Base-by-base conservation (phyloP, 23 red algal genomes). In the Gracilaria vermiculophylla region DNA sequence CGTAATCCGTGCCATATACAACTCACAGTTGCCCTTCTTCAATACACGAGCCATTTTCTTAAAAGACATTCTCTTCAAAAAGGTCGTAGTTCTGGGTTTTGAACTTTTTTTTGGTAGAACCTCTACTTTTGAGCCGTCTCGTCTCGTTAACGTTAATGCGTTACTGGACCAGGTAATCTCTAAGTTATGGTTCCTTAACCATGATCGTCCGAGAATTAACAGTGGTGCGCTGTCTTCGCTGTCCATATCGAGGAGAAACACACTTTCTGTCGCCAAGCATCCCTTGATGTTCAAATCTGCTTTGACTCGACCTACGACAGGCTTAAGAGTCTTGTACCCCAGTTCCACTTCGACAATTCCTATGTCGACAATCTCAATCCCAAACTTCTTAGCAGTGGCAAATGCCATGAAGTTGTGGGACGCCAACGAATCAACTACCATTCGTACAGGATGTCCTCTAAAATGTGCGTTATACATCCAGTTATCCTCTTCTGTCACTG, bases 381-480 rank as follows among this genome's bases (percentile, higher is more conserved):
- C 34, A 53, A 29, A 76, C 32, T 70, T 45, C 14, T 85, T 69
- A 27, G 80, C 80, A 28, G 54, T 61, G 23, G 48, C 13, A 13
- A 44, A 14, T 57, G 58, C 23, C 80, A 85, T 50, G 32, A 85
- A 69, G 33, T 43, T 53, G 31, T 85, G 80, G 21, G 40, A 50
- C 13, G 80, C 55, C 29, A 43, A 53, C 7, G 0, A 57, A 61
- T 60, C 76, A 55, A 80, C n/a, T 25, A 57, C 45, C 7, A 39
- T 15, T 31, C 36, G 20, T 24, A 80, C 51, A 32, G 76, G 76
- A 80, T 42, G 31, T 36, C 53, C 52, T 8, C 36, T 32, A 27
- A 80, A 55, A 27, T n/a, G 17, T 55, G 76, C 76, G 44, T 80
- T 51, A 34, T 80, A 58, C 36, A 80, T 55, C 76, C 24, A 55